A percentile compares a stretch with the other conserved stretches of the same genome.
phyloP scores from a whole-genome alignment of 371 early-diverging fungal species.

The Rhizomucor pusillus region DNA sequence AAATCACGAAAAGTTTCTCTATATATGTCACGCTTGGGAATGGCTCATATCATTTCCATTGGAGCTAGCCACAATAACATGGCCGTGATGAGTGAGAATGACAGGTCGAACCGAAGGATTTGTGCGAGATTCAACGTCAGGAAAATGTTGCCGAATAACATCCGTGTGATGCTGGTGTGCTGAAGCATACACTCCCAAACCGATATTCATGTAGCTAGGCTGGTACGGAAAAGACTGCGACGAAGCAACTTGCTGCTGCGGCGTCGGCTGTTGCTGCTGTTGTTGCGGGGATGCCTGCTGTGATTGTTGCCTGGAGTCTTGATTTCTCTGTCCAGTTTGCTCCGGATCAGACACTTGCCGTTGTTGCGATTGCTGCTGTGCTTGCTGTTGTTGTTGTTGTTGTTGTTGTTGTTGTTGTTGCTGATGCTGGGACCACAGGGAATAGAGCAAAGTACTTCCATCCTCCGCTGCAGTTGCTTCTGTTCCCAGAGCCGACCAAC shows the following conservation, averaged over 20 bases:
- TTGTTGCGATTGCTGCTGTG: not conserved
- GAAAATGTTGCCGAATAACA: conserved; percentile 47
- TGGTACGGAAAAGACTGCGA: conserved; percentile 16
- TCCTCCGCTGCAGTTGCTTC: conserved; percentile 2
- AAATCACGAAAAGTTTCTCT: too few relatives aligned
- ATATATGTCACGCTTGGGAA: too few relatives aligned
- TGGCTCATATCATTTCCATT: too few relatives aligned
- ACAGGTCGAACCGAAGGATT: conserved; percentile 17
- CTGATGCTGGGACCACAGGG: conserved; percentile 17
- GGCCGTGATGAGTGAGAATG: conserved; percentile 19
- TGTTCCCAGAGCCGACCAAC: too few relatives aligned
- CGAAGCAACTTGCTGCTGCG: conserved; percentile 2
- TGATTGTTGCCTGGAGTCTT: not conserved
- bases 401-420: not conserved
- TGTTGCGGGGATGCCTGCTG: conserved; percentile 10
- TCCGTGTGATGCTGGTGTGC: conserved; percentile 52
- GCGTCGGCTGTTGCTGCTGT: conserved; percentile 5
- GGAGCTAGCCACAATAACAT: conserved; percentile 17
- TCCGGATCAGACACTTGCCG: not conserved
- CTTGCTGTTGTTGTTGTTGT: not conserved
- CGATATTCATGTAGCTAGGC: conserved; percentile 40
- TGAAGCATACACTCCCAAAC: conserved; percentile 51
- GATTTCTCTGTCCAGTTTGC: not conserved
- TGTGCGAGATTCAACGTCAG: conserved; percentile 15
- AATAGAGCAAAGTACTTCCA: conserved; percentile 18